phyloP scores from a whole-genome alignment of 1,284 basidiomycete genomes.

The Serendipita sp. region DNA sequence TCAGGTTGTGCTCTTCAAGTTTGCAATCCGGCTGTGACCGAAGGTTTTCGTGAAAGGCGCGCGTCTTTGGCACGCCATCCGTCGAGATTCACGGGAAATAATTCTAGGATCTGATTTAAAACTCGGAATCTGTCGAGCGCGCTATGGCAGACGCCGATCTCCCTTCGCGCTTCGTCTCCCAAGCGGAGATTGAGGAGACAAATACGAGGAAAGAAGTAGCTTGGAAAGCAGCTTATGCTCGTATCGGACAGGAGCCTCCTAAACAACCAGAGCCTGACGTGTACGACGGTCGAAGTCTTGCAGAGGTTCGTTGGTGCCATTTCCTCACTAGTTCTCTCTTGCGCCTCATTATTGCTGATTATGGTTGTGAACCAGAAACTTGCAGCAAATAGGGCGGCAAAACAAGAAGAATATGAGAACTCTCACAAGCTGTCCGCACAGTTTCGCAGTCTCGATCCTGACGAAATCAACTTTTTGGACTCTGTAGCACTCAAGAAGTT shows the following conservation, averaged over 20 bases:
- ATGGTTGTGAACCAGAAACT: slow-evolving; percentile 50
- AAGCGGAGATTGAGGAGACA: slow-evolving; percentile 66
- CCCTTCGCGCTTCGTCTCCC: slow-evolving; percentile 58
- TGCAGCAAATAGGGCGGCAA: slow-evolving; percentile 69
- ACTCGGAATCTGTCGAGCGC: neutral
- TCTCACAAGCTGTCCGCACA: slow-evolving; percentile 79
- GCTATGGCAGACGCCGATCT: neutral
- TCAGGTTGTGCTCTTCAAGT: neutral
- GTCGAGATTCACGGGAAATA: neutral
- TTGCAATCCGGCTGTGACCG: neutral
- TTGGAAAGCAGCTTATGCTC: slow-evolving; percentile 85
- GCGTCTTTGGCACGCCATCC: neutral
- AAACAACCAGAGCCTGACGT: slow-evolving; percentile 48
- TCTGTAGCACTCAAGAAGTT: slow-evolving; percentile 63
- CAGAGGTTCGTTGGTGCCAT: slow-evolving; percentile 49
- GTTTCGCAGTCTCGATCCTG: slow-evolving; percentile 79
- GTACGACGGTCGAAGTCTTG: slow-evolving; percentile 79
- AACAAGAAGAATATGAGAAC: slow-evolving; percentile 90
- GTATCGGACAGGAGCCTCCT: slow-evolving; percentile 79
- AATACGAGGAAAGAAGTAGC: slow-evolving; percentile 66
- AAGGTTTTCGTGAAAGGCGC: neutral
- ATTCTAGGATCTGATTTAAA: neutral
- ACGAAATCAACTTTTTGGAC: slow-evolving; percentile 80
- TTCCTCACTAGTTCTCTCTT: neutral
- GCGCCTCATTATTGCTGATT: neutral